A percentile compares a stretch with the other conserved stretches of the same genome.
These are phyloP conservation scores for Botrytis porri DNA, from an alignment of 2,329 filamentous ascomycete genomes.

Conservation along the genomic window DNA sequence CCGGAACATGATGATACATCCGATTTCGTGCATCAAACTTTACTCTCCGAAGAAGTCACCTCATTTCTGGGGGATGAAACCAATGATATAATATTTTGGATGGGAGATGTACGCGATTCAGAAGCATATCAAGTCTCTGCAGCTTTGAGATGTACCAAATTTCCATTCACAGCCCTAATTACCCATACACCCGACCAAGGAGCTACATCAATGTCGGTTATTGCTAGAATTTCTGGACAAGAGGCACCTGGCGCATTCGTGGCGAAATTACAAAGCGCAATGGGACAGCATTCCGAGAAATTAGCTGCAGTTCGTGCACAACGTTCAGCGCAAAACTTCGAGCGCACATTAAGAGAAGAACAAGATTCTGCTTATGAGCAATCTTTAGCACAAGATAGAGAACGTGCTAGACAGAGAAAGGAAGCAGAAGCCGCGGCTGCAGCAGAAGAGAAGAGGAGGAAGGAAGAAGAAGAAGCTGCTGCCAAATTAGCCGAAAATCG, in stretches of 20 bases:
- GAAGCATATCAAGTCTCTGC: constrained; percentile 93
- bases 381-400: constrained; percentile 81
- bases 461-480: constrained; percentile 58
- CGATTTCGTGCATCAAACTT: constrained; percentile 75
- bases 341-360: constrained; percentile 77
- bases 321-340: constrained; percentile 74
- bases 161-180: constrained; percentile 82
- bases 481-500: constrained; percentile 49
- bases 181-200: constrained; percentile 84
- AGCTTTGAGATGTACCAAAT: constrained; percentile 85
- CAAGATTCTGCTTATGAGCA: constrained; percentile 94
- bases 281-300: constrained; percentile 72
- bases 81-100: constrained; percentile 87
- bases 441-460: constrained; percentile 61
- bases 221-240: constrained; percentile 73
- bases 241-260: constrained; percentile 69
- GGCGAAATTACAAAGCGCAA: constrained; percentile 68
- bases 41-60: constrained; percentile 72
- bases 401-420: constrained; percentile 71
- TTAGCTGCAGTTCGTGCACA: constrained; percentile 72
- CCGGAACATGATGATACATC: constrained; percentile 93
- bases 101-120: constrained; percentile 85
- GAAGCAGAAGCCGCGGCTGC: constrained; percentile 73
- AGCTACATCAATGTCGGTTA: constrained; percentile 84
- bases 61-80: constrained; percentile 69